Base-by-base conservation (phyloP, 2,329 filamentous ascomycete genomes). In the Aspergillus sp. region DNA sequence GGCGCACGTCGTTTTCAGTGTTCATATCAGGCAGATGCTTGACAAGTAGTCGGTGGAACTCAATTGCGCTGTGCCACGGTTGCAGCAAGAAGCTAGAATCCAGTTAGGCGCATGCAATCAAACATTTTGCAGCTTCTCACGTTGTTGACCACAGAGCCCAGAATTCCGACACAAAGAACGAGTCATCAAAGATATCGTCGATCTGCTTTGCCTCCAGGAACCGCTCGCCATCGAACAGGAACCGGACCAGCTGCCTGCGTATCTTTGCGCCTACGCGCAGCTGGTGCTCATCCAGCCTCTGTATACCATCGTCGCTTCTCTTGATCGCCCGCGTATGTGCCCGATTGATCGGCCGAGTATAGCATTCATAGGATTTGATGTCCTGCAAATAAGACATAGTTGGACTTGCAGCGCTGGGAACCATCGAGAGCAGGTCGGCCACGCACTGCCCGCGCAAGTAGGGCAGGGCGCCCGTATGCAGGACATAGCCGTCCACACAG, bases 401-500 rank as follows among this genome's bases (percentile, higher is more conserved):
- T 4, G 27, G 27, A 31, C 27, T 11, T 31, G 27, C 40, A 12
- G 17, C 23, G 31, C n/a, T 27, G 4, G 67, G 66, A 14, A 75
- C 67, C 12, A 71, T 65, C n/a, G 62, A 62, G 53, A 73, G 67
- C 14, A 75, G 63, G 31, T 72, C 66, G 48, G 66, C 68, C 19
- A 72, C 62, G 48, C 72, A 74, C 31, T 66, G 63, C 41, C 69
- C 74, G 45, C 72, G 68, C 40, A 65, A 67, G 52, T 73, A 68
- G 52, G 74, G 69, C 52, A 71, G 69, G 33, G 68, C 66, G 12
- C 70, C 72, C 14, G 68, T 68, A 44, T 67, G 69, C 33, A 75
- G 65, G 44, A 71, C 61, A 44, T 72, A 75, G 3, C 71, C 71
- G 27, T 72, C 65, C n/a, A 68, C 60, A 3, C 66, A 62, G 51